Evolutionary conservation across 2,329 filamentous ascomycete genomes (phyloP).

Genomic region (Polychaeton citri): DNA sequence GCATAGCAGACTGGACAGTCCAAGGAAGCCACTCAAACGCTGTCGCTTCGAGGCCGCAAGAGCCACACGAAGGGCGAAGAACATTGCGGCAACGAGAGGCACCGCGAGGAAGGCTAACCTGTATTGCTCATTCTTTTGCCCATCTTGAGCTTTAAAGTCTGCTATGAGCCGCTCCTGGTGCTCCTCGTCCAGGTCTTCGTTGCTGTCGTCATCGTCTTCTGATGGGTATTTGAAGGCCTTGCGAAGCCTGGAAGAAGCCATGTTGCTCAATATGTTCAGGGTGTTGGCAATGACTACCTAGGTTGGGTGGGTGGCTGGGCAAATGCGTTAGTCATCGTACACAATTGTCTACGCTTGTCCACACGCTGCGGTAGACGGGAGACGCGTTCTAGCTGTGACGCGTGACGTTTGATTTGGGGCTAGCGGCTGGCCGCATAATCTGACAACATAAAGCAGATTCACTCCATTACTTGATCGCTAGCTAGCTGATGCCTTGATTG

Average conservation of each 20-base stretch:
- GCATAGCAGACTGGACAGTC: conserved; percentile 48
- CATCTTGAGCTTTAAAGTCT: conserved; percentile 41
- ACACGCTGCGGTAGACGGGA: too few species aligned
- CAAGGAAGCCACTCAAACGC: conserved; percentile 39
- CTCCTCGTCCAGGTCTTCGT: conserved; percentile 60
- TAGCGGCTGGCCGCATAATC: too few species aligned
- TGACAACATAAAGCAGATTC: too few species aligned
- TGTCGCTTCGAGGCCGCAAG: conserved; percentile 24
- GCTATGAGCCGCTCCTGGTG: conserved; percentile 52
- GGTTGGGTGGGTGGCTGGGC: too few species aligned
- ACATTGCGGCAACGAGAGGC: conserved; percentile 42
- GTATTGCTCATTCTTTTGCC: conserved; percentile 21
- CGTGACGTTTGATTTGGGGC: too few species aligned
- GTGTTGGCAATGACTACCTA: too few species aligned
- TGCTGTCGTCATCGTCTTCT: conserved; percentile 42
- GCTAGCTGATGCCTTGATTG: too few species aligned
- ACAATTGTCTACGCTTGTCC: too few species aligned
- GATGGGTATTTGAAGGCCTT: conserved; percentile 64
- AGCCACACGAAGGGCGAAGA: conserved; percentile 40
- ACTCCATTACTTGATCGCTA: too few species aligned
- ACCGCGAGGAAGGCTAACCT: conserved; percentile 41
- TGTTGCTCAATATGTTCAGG: too few species aligned
- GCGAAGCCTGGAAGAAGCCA: conserved; percentile 52
- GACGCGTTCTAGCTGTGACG: too few species aligned
- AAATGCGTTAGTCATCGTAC: too few species aligned